Evolutionary conservation across 2,329 filamentous ascomycete genomes (phyloP).

Genomic region (Cytospora piceae): DNA sequence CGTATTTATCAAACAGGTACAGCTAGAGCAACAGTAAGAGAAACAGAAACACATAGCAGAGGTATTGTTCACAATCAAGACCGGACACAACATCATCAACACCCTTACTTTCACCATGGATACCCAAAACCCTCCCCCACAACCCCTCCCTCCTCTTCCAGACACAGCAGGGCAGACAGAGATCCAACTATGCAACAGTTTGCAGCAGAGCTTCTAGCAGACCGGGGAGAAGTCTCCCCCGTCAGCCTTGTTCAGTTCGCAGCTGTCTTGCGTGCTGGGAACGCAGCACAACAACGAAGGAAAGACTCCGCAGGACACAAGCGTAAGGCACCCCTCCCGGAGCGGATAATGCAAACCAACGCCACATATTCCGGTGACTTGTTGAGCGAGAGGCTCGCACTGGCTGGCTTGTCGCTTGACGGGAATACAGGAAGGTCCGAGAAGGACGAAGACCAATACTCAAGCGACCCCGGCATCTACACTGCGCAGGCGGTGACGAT

Average conservation of each 20-base stretch:
- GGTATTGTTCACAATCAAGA: neutral
- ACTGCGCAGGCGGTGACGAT: neutral
- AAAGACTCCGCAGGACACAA: neutral
- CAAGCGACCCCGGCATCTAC: neutral
- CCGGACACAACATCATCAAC: neutral
- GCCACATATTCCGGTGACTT: neutral
- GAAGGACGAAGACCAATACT: neutral
- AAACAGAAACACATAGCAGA: neutral
- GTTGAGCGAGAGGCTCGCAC: neutral
- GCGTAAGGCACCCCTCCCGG: neutral
- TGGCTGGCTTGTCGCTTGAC: neutral
- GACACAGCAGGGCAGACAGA: neutral
- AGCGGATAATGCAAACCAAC: neutral
- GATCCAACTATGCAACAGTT: neutral
- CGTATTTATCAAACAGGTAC: neutral
- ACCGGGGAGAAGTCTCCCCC: neutral
- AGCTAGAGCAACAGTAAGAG: neutral
- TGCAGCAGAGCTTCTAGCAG: neutral
- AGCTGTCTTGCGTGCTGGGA: neutral
- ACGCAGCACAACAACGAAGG: neutral
- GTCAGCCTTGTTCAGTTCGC: neutral
- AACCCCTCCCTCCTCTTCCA: neutral
- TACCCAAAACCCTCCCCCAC: neutral
- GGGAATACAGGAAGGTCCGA: neutral
- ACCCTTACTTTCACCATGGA: neutral